Conservation (phyloP, 2,329 filamentous ascomycete species). For the Cladosporium sp. region DNA sequence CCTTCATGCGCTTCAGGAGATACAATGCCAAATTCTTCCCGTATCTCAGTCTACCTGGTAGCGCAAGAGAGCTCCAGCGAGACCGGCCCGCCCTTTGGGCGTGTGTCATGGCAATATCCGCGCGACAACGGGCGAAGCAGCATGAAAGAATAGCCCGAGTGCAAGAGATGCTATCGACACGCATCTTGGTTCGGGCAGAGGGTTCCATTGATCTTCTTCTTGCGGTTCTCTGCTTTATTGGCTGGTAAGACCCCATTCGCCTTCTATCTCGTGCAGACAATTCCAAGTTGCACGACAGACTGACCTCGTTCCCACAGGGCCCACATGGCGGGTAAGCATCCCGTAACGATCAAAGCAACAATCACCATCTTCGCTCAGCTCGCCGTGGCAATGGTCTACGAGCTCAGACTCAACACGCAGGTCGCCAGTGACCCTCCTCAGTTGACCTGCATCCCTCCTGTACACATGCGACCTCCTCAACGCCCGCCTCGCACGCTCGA, state of each 20-base stretch:
- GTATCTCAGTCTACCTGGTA: neutral
- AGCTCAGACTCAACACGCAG: conserved; percentile 14
- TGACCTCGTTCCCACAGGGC: conserved; percentile 21
- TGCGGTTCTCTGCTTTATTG: conserved; percentile 32
- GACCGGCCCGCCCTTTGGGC: conserved; percentile 44
- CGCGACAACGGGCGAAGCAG: conserved; percentile 28
- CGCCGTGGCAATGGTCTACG: conserved; percentile 15
- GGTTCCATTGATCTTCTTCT: conserved; percentile 34
- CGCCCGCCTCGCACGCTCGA: conserved; percentile 12
- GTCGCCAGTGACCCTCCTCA: conserved; percentile 11
- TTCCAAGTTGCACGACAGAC: neutral
- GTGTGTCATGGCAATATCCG: conserved; percentile 39
- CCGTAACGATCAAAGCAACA: conserved; percentile 17
- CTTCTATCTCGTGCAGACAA: no score
- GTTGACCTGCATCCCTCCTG: conserved; percentile 11
- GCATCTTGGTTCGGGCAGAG: conserved; percentile 30
- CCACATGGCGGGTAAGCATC: conserved; percentile 33
- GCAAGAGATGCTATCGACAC: conserved; percentile 30
- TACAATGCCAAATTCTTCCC: conserved; percentile 4
- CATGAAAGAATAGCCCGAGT: conserved; percentile 28
- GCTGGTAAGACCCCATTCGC: conserved; percentile 32
- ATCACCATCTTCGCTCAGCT: conserved; percentile 16
- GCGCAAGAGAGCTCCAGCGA: conserved; percentile 30
- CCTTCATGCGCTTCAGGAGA: neutral
- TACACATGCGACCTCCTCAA: conserved; percentile 6